Conservation (phyloP, 768 basidiomycete species). For the Leccinum subgranulosum region DNA sequence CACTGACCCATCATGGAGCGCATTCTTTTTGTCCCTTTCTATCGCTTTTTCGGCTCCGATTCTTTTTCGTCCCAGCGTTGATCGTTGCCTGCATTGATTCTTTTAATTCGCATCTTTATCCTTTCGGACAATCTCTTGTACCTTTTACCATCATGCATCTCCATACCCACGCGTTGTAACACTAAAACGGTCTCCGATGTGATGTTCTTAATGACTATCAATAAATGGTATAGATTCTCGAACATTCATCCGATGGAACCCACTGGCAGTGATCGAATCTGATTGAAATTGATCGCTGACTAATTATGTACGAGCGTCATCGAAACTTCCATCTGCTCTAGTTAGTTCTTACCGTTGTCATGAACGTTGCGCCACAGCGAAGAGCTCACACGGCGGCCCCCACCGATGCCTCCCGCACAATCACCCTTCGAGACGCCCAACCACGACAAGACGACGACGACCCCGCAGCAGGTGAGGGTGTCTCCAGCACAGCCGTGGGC, state of each 20-base stretch:
- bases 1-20: background rate
- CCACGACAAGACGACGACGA: constrained; percentile 30
- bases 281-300: constrained; percentile 8
- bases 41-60: background rate
- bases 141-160: constrained; percentile 20
- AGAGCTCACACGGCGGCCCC: constrained; percentile 41
- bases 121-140: constrained; percentile 24
- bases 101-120: constrained; percentile 23
- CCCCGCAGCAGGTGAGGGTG: background rate
- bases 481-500: constrained; percentile 34
- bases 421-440: constrained; percentile 42
- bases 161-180: constrained; percentile 26
- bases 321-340: background rate
- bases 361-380: constrained; percentile 24
- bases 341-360: background rate
- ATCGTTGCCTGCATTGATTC: constrained; percentile 26
- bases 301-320: constrained; percentile 3
- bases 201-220: constrained; percentile 16
- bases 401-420: constrained; percentile 52
- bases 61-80: constrained; percentile 20
- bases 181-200: constrained; percentile 13
- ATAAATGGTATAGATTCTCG: constrained; percentile 13
- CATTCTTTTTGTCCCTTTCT: constrained; percentile 10
- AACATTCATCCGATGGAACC: background rate
- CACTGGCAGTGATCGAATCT: background rate